Evolutionary conservation across 169 alveolate species (phyloP), one percentile per base, ranked within the genome.

Genomic region (Plasmodium vivax): DNA sequence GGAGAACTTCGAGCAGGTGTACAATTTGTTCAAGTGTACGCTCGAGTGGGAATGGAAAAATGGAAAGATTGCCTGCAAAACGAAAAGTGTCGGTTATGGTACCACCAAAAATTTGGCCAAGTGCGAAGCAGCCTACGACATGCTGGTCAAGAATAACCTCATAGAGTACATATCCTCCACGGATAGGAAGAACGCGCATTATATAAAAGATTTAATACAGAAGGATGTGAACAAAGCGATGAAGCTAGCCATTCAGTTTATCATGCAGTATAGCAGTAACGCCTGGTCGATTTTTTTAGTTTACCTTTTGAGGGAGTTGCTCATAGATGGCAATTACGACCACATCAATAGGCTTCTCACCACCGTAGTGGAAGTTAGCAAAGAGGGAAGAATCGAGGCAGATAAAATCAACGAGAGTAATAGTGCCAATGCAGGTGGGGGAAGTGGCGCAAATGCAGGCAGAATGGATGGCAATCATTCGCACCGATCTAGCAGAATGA

Each of bases 11-110:
- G 94, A 90, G 72, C 94, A 90, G 73, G 94, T 90, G n/a, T 79
- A 62, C 36, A 90, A 90, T 90, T 58, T 90, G 74, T 90, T 62
- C 72, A 90, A 90, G 72, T 90, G 94, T 80, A 90, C 94, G 0
- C 74, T 90, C 54, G 90, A 90, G 51, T 90, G 94, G 94, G 91
- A 90, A n/a, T 90, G 94, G 94, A 90, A 90, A 80, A 90, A 90
- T 58, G 94, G 91, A 36, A 90, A 90, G 51, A 80, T 74, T 30
- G 45, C 83, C 23, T 90, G 94, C 71, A 90, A 90, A n/a, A 43
- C 94, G 0, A 90, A 90, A 90, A 90, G 94, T 90, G 83, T 54
- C 54, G 94, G 94, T 32, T 90, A 90, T 90, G 94, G 94, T 41
- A 90, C 91, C 12, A 90, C 88, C 68, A 90, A 90, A 45, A 90